phyloP scores from a whole-genome alignment of 2,329 filamentous ascomycete genomes.

The Sarocladium brachiariae region DNA sequence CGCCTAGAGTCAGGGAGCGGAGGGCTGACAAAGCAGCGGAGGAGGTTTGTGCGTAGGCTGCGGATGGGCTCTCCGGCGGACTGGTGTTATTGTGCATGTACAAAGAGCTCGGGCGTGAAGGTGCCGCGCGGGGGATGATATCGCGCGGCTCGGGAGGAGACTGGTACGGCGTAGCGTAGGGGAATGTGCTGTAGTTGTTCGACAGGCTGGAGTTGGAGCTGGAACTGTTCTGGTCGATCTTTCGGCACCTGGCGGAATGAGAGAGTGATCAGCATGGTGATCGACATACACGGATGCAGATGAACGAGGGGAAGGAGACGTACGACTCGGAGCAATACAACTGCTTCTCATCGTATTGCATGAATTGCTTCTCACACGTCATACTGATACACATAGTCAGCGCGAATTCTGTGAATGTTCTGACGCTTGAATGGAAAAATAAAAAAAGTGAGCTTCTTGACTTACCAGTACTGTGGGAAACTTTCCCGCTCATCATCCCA shows the following conservation, averaged over 20 bases:
- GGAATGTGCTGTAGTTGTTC: conserved; percentile 20
- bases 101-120: conserved; percentile 51
- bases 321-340: conserved; percentile 60
- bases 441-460: not conserved
- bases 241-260: conserved; percentile 39
- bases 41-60: conserved; percentile 28
- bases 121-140: conserved; percentile 57
- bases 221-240: conserved; percentile 39
- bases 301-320: conserved; percentile 22
- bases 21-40: conserved; percentile 49
- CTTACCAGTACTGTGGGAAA: conserved; percentile 60
- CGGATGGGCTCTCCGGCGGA: conserved; percentile 40
- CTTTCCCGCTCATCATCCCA: conserved; percentile 54
- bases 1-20: conserved; percentile 41
- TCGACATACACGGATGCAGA: not conserved
- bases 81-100: conserved; percentile 46
- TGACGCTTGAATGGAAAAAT: not conserved
- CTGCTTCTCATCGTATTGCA: conserved; percentile 48
- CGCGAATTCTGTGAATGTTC: conserved; percentile 13
- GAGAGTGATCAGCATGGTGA: conserved; percentile 16
- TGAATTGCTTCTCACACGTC: conserved; percentile 61
- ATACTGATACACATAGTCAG: conserved; percentile 37
- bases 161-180: conserved; percentile 31
- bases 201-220: conserved; percentile 21
- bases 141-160: conserved; percentile 47